Evolutionary conservation across 176 grass and related monocot genomes (phyloP), one percentile per base, ranked within the genome.

Genomic region (Miscanthus lutarioriparius): DNA sequence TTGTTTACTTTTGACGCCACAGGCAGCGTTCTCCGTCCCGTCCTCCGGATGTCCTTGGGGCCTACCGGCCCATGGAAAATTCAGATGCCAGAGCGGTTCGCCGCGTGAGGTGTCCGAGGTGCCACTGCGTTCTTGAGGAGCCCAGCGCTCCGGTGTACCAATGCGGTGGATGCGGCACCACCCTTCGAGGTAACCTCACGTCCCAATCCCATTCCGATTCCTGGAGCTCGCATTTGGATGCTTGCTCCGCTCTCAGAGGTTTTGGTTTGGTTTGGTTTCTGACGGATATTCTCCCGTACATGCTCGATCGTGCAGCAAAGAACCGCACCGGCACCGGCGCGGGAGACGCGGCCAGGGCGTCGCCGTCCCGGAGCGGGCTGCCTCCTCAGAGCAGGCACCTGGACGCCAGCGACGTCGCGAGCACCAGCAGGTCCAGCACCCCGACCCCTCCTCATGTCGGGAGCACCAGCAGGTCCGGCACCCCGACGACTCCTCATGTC

Each of bases 41-140:
- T 12, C 25, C 35, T 9, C 17, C 39, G 54, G 32, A 88, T 88
- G 86, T 77, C 49, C 81, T 91, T 26, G 5, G 54, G 54, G 23
- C 65, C 56, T 8, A 4, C 37, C 54, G 62, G 71, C 36, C 54
- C 80, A 99, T 96, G 91, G 87, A 86, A 11, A 86, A n/a, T 54
- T 19, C 85, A 5, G 47, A 72, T 53, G 35, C 75, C 72, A 45
- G 37, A 43, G 70, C 77, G 35, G 67, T 85, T 26, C 92, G 91
- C 64, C 71, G 63, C 22, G 96, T 99, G 19, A 91, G 82, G 79
- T 99, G 96, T 67, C 96, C 96, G 5, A 96, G 47, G 73, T 99
- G 96, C 81, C 7, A 5, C 16, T 62, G 81, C 4, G 0, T 96
- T 48, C 96, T 99, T 10, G 56, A 89, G 48, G 96, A 99, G 72